These are phyloP conservation scores for Plicaturopsis crispa DNA, from an alignment of 768 basidiomycete genomes.

Conservation along the genomic window DNA sequence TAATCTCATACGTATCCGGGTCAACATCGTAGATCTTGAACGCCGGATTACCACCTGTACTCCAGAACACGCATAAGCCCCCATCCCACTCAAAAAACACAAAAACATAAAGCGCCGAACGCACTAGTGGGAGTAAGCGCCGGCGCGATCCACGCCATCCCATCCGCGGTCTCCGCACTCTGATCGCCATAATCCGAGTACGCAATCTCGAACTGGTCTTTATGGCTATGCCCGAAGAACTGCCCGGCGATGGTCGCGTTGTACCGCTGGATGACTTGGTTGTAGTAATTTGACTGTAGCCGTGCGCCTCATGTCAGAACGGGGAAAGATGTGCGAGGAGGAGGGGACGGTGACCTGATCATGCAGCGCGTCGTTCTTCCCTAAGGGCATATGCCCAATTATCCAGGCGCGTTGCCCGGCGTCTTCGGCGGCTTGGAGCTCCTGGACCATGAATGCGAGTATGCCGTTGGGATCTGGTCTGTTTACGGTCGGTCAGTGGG, in stretches of 20 bases:
- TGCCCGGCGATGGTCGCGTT: slow-evolving; percentile 49
- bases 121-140: slow-evolving; percentile 31
- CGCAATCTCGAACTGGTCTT: slow-evolving; percentile 20
- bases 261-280: slow-evolving; percentile 56
- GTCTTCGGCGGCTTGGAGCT: slow-evolving; percentile 55
- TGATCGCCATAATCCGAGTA: slow-evolving; percentile 47
- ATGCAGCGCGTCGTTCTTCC: slow-evolving; percentile 36
- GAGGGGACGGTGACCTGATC: slow-evolving; percentile 35
- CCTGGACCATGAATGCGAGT: slow-evolving; percentile 40
- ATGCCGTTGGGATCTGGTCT: slow-evolving; percentile 56
- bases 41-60: slow-evolving; percentile 46
- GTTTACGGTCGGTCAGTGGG: not conserved
- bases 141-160: slow-evolving; percentile 43
- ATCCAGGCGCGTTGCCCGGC: slow-evolving; percentile 56
- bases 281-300: slow-evolving; percentile 50
- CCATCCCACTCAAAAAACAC: too few species aligned
- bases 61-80: too few species aligned
- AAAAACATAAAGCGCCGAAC: not conserved
- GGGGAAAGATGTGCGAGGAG: not conserved
- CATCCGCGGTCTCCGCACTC: slow-evolving; percentile 35
- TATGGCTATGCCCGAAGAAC: slow-evolving; percentile 57
- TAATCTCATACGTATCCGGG: slow-evolving; percentile 57
- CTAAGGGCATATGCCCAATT: slow-evolving; percentile 52
- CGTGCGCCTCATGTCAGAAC: not conserved
- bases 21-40: slow-evolving; percentile 60